These are phyloP conservation scores for Aspergillus brunneoviolaceus DNA, from an alignment of 2,329 filamentous ascomycete species.

Conservation along the genomic window DNA sequence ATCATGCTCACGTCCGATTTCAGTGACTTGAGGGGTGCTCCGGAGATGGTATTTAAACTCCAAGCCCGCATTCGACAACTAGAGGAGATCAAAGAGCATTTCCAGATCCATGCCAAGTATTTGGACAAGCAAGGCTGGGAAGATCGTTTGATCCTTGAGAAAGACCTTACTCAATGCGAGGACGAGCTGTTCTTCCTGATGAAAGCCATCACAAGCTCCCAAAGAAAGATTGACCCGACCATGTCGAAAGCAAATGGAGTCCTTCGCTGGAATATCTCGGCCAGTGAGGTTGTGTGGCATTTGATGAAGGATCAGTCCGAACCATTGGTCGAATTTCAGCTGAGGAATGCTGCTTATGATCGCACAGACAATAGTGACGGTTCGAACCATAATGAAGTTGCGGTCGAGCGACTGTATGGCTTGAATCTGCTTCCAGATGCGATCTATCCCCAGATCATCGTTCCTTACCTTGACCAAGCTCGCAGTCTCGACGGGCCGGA, in stretches of 20 bases:
- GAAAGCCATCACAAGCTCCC: slow-evolving; percentile 97
- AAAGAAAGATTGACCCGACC: slow-evolving; percentile 71
- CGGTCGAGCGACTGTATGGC: slow-evolving; percentile 83
- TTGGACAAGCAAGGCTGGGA: slow-evolving; percentile 89
- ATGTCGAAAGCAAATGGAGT: slow-evolving; percentile 73
- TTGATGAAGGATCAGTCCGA: slow-evolving; percentile 83
- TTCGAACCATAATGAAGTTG: slow-evolving; percentile 88
- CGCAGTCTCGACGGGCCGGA: slow-evolving; percentile 55
- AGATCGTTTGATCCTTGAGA: slow-evolving; percentile 83
- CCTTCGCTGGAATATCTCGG: slow-evolving; percentile 89
- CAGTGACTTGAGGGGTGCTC: slow-evolving; percentile 89
- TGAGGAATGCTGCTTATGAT: slow-evolving; percentile 88
- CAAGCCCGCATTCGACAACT: slow-evolving; percentile 92
- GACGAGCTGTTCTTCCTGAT: slow-evolving; percentile 99
- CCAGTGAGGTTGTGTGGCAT: slow-evolving; percentile 95
- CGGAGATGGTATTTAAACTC: slow-evolving; percentile 85
- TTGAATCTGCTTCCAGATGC: slow-evolving; percentile 88
- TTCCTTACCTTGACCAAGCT: slow-evolving; percentile 75
- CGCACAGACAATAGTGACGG: slow-evolving; percentile 96
- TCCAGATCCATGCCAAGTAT: slow-evolving; percentile 85
- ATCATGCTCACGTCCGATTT: slow-evolving; percentile 99
- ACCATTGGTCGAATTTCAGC: slow-evolving; percentile 86
- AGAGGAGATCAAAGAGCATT: slow-evolving; percentile 93
- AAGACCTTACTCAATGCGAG: slow-evolving; percentile 83
- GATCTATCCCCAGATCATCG: slow-evolving; percentile 93